Percentiles rank a stretch among this genome's conserved stretches.
Conservation (phyloP, 768 basidiomycete species). For the Lentinula boryana region DNA sequence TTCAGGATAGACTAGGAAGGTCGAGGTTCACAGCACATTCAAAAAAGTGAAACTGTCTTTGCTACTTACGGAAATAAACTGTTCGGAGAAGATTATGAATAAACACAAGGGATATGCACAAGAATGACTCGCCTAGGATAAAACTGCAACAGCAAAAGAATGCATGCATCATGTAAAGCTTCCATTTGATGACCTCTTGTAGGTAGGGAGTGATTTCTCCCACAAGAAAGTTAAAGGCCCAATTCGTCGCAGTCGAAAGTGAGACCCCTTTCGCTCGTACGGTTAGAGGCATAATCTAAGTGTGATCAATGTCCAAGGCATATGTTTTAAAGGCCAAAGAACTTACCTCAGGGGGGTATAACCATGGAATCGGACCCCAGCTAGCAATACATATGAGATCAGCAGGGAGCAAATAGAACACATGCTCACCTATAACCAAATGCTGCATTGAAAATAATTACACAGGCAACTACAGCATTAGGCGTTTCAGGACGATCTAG, state of each 20-base stretch:
- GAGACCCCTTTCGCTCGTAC: conserved; percentile 94
- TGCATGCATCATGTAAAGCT: conserved; percentile 92
- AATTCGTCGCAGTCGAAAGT: conserved; percentile 86
- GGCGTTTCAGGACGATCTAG: conserved; percentile 84
- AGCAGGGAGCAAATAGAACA: not conserved
- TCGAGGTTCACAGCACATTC: no score
- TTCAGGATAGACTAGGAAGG: conserved; percentile 70
- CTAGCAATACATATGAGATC: conserved; percentile 20
- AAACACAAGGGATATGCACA: not conserved
- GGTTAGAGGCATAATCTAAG: conserved; percentile 80
- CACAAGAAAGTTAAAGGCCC: conserved; percentile 83
- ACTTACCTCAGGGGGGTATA: conserved; percentile 75
- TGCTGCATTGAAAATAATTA: conserved; percentile 89
- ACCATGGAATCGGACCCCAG: conserved; percentile 88
- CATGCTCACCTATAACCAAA: conserved; percentile 76
- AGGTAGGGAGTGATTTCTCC: conserved; percentile 84
- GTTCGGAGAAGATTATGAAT: conserved; percentile 14
- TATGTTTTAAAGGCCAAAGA: not conserved
- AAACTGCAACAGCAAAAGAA: conserved; percentile 89
- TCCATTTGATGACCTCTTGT: conserved; percentile 85
- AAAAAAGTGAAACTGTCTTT: not conserved
- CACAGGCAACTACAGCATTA: conserved; percentile 79
- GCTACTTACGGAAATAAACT: conserved; percentile 69
- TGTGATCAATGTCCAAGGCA: conserved; percentile 5
- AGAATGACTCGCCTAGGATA: conserved; percentile 45